Conservation (phyloP, 2,329 filamentous ascomycete genomes). For the Magnaporthales sp. region DNA sequence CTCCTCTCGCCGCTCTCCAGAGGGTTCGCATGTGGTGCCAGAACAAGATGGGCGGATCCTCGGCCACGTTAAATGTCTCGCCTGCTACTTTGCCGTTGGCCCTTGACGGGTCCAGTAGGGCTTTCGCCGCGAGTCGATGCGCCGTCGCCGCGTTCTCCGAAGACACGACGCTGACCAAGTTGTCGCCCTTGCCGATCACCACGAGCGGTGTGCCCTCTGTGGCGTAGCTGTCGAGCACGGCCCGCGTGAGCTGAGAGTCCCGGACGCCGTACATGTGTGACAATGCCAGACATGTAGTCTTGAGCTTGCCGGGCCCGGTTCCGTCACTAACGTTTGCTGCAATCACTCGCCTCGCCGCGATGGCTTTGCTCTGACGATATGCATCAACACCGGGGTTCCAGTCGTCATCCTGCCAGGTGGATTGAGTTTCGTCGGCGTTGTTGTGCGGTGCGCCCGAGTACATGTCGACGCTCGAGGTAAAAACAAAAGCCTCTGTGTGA, state of each 20-base stretch:
- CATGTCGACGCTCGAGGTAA: constrained; percentile 11
- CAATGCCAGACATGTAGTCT: constrained; percentile 18
- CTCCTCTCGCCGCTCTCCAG: constrained; percentile 14
- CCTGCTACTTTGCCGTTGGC: constrained; percentile 17
- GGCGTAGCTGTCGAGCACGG: constrained; percentile 14
- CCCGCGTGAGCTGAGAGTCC: constrained; percentile 14
- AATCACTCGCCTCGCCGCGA: constrained; percentile 20
- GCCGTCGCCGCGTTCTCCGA: constrained; percentile 17
- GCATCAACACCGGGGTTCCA: constrained; percentile 8
- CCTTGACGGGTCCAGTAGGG: constrained; percentile 12
- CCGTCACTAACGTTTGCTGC: constrained; percentile 15
- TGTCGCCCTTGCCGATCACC: constrained; percentile 15
- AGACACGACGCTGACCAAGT: constrained; percentile 19
- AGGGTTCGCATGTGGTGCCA: constrained; percentile 20
- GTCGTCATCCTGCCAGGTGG: constrained; percentile 11
- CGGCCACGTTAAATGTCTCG: constrained; percentile 26
- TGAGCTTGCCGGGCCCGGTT: constrained; percentile 9
- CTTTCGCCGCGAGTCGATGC: constrained; percentile 20
- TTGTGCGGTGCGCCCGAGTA: constrained; percentile 17
- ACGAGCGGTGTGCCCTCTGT: constrained; percentile 11
- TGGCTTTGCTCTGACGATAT: constrained; percentile 23
- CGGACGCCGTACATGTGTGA: constrained; percentile 25
- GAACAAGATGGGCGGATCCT: constrained; percentile 20
- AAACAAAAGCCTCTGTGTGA: background rate
- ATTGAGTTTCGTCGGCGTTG: constrained; percentile 16